phyloP scores from a whole-genome alignment of 768 basidiomycete genomes.

The Boletus huronensis region DNA sequence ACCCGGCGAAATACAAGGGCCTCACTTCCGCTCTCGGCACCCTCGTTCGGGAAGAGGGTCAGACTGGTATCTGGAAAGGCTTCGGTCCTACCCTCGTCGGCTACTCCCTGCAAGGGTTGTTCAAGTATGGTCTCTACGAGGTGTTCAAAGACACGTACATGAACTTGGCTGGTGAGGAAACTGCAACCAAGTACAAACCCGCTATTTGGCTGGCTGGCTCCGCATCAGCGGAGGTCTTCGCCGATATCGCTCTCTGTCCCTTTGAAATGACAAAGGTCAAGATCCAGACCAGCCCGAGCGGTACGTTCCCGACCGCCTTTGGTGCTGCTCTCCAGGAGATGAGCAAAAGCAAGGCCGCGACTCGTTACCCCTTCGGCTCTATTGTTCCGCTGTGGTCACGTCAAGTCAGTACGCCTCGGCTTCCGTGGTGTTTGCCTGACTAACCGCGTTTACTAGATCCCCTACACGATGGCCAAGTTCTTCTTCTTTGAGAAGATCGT shows the following conservation, averaged over 20 bases:
- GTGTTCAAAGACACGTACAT: constrained; percentile 91
- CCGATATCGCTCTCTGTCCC: constrained; percentile 93
- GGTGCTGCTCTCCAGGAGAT: constrained; percentile 70
- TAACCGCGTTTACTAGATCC: constrained; percentile 53
- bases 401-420: constrained; percentile 47
- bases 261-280: constrained; percentile 92
- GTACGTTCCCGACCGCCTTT: constrained; percentile 76
- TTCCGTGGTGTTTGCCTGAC: neutral
- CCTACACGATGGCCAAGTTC: constrained; percentile 99
- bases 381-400: constrained; percentile 85
- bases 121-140: constrained; percentile 98
- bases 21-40: constrained; percentile 56
- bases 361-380: constrained; percentile 82
- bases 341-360: constrained; percentile 60
- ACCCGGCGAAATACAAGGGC: constrained; percentile 71
- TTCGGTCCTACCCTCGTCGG: constrained; percentile 90
- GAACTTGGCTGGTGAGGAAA: constrained; percentile 85
- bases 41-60: constrained; percentile 76
- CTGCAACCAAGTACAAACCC: constrained; percentile 75
- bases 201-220: constrained; percentile 92
- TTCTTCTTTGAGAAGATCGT: constrained; percentile 93
- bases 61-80: constrained; percentile 89
- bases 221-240: constrained; percentile 92
- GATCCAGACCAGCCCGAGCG: constrained; percentile 72
- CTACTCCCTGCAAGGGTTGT: constrained; percentile 93